These are phyloP conservation scores for Fragilariopsis cylindrus DNA, from an alignment of 108 stramenopile genomes.

Conservation along the genomic window DNA sequence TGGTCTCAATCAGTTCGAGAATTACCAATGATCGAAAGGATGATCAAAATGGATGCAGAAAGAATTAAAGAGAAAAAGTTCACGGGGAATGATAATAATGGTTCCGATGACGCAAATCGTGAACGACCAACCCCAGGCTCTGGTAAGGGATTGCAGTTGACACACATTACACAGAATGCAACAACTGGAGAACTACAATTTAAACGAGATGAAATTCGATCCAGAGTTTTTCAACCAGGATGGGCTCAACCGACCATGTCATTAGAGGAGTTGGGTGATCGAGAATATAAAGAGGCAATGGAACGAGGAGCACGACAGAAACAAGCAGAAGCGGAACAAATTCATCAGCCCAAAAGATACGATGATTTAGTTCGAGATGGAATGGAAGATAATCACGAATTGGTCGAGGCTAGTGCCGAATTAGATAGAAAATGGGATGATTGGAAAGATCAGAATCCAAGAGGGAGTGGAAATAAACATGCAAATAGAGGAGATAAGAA, in stretches of 20 bases:
- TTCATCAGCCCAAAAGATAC: conserved; percentile 66
- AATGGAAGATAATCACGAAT: conserved; percentile 84
- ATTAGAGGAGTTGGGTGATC: conserved; percentile 89
- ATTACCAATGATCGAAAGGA: conserved; percentile 73
- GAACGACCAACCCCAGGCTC: conserved; percentile 26
- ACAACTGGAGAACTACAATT: conserved; percentile 63
- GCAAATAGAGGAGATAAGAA: conserved; percentile 89
- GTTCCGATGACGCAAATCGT: conserved; percentile 7
- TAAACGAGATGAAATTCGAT: conserved; percentile 70
- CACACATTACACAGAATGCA: conserved; percentile 78
- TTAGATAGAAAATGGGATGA: conserved; percentile 96
- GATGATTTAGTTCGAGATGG: conserved; percentile 89
- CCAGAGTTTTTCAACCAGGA: conserved; percentile 90
- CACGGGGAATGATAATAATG: conserved; percentile 2
- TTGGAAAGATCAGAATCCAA: conserved; percentile 94
- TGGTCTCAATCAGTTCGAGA: conserved; percentile 53
- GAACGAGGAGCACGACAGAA: conserved; percentile 74
- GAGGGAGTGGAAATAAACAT: conserved; percentile 95
- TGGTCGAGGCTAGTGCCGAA: conserved; percentile 84
- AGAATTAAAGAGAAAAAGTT: conserved; percentile 20
- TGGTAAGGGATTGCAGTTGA: conserved; percentile 57
- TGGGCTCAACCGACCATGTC: conserved; percentile 97
- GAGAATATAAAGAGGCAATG: conserved; percentile 82
- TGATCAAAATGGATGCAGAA: conserved; percentile 48
- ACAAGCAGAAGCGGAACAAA: conserved; percentile 54